phyloP scores from a whole-genome alignment of 768 basidiomycete genomes.

The Dacryopinax spathularia region DNA sequence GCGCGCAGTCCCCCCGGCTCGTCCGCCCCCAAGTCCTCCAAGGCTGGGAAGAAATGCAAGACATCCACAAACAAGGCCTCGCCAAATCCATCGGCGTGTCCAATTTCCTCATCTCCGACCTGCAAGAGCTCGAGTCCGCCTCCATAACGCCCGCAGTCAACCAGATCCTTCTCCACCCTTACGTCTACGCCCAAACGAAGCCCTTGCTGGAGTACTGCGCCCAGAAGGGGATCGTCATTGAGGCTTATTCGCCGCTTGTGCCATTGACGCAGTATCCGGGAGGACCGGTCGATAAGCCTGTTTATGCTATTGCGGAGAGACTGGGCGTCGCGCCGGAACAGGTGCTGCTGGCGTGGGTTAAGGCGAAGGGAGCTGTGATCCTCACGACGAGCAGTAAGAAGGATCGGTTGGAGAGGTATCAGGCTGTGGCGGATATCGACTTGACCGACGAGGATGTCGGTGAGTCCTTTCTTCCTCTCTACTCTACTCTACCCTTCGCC shows the following conservation, averaged over 20 bases:
- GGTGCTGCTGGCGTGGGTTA: slow-evolving; percentile 55
- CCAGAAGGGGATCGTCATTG: slow-evolving; percentile 47
- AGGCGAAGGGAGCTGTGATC: slow-evolving; percentile 48
- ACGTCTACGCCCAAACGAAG: slow-evolving; percentile 47
- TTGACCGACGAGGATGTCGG: slow-evolving; percentile 44
- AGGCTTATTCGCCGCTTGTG: slow-evolving; percentile 54
- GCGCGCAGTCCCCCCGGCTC: slow-evolving; percentile 10
- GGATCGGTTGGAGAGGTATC: slow-evolving; percentile 50
- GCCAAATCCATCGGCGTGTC: slow-evolving; percentile 58
- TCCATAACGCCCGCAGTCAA: slow-evolving; percentile 52
- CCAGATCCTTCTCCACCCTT: slow-evolving; percentile 63
- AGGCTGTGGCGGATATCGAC: slow-evolving; percentile 47
- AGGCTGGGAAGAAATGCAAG: background rate
- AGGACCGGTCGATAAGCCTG: slow-evolving; percentile 47
- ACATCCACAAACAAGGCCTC: background rate
- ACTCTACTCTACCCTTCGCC: no score
- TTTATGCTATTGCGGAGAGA: slow-evolving; percentile 39
- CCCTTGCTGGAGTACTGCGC: slow-evolving; percentile 40
- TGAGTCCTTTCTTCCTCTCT: no score
- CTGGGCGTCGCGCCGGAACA: slow-evolving; percentile 47
- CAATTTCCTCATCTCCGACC: slow-evolving; percentile 43
- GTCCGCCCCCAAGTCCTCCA: slow-evolving; percentile 4
- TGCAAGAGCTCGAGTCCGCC: slow-evolving; percentile 39
- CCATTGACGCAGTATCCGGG: slow-evolving; percentile 46
- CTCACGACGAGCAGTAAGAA: slow-evolving; percentile 54